These are phyloP conservation scores for Onygenales sp. DNA, from an alignment of 2,329 filamentous ascomycete genomes.

Conservation along the genomic window DNA sequence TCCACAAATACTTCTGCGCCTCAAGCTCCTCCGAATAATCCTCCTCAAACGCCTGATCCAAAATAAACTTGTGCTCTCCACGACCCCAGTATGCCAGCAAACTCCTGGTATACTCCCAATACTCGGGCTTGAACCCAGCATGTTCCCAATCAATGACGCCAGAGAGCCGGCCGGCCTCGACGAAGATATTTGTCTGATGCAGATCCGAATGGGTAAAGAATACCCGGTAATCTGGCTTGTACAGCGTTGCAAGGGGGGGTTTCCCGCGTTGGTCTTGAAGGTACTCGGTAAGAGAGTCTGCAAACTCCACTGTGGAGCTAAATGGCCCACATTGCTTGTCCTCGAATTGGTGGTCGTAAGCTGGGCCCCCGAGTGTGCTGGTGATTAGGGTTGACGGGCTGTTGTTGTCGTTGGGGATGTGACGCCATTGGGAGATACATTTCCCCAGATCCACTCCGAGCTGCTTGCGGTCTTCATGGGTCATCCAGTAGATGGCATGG, in stretches of 20 bases:
- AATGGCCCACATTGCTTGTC: constrained; percentile 7
- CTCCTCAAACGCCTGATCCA: constrained; percentile 6
- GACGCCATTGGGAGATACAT: constrained; percentile 7
- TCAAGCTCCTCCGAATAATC: constrained; percentile 7
- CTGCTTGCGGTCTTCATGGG: constrained; percentile 8
- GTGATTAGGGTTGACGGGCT: constrained; percentile 5
- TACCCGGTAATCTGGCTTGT: constrained; percentile 9
- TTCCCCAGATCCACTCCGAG: constrained; percentile 9
- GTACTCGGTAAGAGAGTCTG: constrained; percentile 5
- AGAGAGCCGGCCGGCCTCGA: constrained; percentile 4
- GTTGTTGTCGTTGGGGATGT: constrained; percentile 6
- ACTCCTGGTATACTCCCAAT: constrained; percentile 9
- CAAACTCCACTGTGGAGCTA: constrained; percentile 8
- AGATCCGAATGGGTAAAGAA: constrained; percentile 10
- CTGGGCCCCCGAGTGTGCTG: constrained; percentile 6
- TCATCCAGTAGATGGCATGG: constrained; percentile 5
- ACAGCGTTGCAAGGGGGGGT: constrained; percentile 5
- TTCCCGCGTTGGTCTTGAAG: constrained; percentile 2
- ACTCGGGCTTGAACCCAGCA: constrained; percentile 9
- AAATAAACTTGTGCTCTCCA: neutral
- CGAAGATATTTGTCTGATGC: constrained; percentile 8
- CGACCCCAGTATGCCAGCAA: constrained; percentile 1
- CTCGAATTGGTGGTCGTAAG: constrained; percentile 4
- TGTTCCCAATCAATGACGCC: constrained; percentile 10
- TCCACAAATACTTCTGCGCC: constrained; percentile 2